These are phyloP conservation scores for Coemansia sp. DNA, from an alignment of 192 early-diverging fungal species.

Conservation along the genomic window DNA sequence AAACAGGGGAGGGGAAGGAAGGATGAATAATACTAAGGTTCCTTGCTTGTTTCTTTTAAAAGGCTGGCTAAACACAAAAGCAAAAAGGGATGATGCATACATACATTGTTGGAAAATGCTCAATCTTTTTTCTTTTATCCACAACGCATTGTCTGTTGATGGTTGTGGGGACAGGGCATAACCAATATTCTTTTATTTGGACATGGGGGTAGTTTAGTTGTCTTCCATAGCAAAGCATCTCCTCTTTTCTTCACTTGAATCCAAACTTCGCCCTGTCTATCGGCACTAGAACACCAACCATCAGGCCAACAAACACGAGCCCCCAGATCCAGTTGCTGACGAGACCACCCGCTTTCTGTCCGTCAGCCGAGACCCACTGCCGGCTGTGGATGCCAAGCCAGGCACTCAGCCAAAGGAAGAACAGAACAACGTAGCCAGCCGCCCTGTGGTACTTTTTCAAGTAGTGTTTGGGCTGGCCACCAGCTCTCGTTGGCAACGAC, in stretches of 20 bases:
- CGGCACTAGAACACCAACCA: constrained; percentile 20
- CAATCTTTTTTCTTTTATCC: too few relatives aligned
- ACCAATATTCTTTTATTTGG: neutral
- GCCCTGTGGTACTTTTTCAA: constrained; percentile 20
- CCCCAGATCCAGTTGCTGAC: constrained; percentile 24
- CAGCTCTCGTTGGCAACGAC: neutral
- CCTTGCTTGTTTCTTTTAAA: too few relatives aligned
- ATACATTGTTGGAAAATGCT: too few relatives aligned
- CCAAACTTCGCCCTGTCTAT: constrained; percentile 21
- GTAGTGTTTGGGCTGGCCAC: constrained; percentile 2
- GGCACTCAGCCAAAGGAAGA: constrained; percentile 22
- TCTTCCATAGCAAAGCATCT: neutral
- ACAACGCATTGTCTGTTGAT: too few relatives aligned
- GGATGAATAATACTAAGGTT: too few relatives aligned
- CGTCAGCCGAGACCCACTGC: constrained; percentile 3
- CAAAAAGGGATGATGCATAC: too few relatives aligned
- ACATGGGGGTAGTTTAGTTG: neutral
- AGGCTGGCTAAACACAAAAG: too few relatives aligned
- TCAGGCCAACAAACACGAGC: constrained; percentile 12
- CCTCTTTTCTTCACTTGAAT: neutral
- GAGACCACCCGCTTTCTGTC: neutral
- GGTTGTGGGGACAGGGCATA: too few relatives aligned
- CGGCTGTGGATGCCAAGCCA: constrained; percentile 37
- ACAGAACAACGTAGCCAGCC: constrained; percentile 14
- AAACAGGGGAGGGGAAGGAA: too few relatives aligned